phyloP scores from a whole-genome alignment of 768 basidiomycete species.

The Pseudohyphozyma bogoriensis region DNA sequence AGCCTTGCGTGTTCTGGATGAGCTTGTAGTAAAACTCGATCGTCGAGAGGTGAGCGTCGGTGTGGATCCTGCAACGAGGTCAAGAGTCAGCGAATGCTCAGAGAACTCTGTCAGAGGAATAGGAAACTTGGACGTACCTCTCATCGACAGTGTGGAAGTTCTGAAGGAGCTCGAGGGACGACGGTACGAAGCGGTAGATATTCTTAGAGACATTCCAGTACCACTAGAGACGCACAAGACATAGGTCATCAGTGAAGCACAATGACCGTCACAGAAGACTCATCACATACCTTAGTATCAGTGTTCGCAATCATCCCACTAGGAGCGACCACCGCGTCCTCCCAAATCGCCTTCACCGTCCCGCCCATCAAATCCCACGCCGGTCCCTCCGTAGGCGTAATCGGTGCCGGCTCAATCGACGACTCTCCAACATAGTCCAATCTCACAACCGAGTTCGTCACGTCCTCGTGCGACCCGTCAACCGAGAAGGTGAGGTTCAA shows the following conservation, averaged over 20 bases:
- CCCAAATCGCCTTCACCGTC: conserved; percentile 6
- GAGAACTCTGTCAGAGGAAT: neutral
- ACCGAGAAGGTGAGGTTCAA: conserved; percentile 17
- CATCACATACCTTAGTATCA: no score
- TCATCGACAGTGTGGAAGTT: conserved; percentile 41
- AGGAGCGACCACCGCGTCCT: conserved; percentile 9
- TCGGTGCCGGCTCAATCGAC: conserved; percentile 22
- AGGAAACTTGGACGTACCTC: neutral
- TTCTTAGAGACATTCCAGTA: conserved; percentile 37
- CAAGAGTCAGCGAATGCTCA: neutral
- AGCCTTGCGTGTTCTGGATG: conserved; percentile 36
- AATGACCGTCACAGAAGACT: no score
- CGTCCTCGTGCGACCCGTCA: neutral
- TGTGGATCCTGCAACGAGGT: conserved; percentile 19
- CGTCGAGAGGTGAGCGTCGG: conserved; percentile 37
- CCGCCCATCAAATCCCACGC: conserved; percentile 21
- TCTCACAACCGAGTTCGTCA: conserved; percentile 1
- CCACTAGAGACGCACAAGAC: no score
- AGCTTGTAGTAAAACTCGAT: conserved; percentile 40
- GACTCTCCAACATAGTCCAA: neutral
- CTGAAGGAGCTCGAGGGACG: neutral
- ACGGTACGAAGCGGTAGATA: conserved; percentile 40
- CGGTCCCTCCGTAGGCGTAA: conserved; percentile 9
- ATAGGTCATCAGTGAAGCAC: no score
- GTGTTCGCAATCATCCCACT: conserved; percentile 19